Base-by-base conservation (phyloP, 2,329 filamentous ascomycete genomes). In the Nemania bipapillata region DNA sequence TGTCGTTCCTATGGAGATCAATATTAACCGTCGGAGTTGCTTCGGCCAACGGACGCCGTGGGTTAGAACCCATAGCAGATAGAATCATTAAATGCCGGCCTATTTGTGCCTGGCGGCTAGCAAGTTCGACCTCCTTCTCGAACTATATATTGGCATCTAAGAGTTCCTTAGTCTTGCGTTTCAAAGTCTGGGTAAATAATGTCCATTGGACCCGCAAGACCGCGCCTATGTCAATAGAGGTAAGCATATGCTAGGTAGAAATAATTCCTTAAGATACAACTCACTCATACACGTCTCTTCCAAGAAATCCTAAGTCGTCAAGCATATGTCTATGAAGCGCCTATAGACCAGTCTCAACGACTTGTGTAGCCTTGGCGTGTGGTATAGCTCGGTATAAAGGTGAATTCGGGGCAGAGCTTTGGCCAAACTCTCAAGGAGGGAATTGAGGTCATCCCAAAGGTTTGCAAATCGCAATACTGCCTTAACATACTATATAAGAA, bases 291-390 rank as follows among this genome's bases (percentile, higher is more conserved):
- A 45, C 40, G 40, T 45, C 40, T 45, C 40, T 45, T 45, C 40
- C 40, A 45, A 45, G 40, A 45, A 45, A 45, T 45, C 40, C 40
- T 45, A 15, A 45, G 40, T 45, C 40, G 40, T 45, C 11, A 45
- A 45, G 40, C 40, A 45, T 45, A 45, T 45, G 40, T 45, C 40
- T 45, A 45, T 45, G 40, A 45, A 45, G 40, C 40, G 40, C 40
- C 40, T 45, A 45, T 45, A 45, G 40, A 45, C 40, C 40, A 45
- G 40, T 45, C 40, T 45, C 40, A 45, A 20, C 40, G 40, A 45
- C 40, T 45, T 45, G 40, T 45, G 40, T 45, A 45, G 40, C 40
- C 40, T 45, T 20, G 40, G 40, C 40, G 40, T 45, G 40, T 45
- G 40, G 40, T 45, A 45, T 45, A 45, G 40, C 40, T 45, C 40